Conservation (phyloP, 768 basidiomycete genomes). For the Leucogyrophana mollusca region DNA sequence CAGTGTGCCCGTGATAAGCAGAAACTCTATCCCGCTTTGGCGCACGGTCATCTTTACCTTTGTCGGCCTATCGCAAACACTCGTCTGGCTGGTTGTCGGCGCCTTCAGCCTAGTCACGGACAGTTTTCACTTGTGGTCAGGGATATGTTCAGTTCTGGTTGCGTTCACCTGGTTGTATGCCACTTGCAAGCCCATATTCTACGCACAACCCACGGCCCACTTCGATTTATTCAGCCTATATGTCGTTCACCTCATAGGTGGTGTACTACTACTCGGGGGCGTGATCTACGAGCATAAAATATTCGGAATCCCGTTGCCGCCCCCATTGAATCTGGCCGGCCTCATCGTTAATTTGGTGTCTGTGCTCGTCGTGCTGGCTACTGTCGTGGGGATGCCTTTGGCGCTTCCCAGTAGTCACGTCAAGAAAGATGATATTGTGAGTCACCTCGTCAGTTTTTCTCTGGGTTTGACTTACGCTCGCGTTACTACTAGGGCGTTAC, state of each 20-base stretch:
- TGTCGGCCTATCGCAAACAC: conserved; percentile 53
- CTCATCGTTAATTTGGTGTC: conserved; percentile 44
- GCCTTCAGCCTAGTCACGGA: conserved; percentile 49
- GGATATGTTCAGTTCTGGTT: conserved; percentile 43
- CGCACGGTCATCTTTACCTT: conserved; percentile 55
- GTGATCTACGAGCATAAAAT: conserved; percentile 50
- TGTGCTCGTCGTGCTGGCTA: conserved; percentile 39
- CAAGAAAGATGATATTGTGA: conserved; percentile 59
- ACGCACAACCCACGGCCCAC: conserved; percentile 56
- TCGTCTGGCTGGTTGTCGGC: conserved; percentile 61
- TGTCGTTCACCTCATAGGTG: conserved; percentile 43
- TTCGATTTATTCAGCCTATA: conserved; percentile 65
- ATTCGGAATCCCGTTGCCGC: conserved; percentile 41
- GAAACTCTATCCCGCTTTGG: conserved; percentile 51
- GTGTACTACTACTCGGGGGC: conserved; percentile 51
- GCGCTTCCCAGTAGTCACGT: conserved; percentile 55
- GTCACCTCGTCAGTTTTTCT: conserved; percentile 20
- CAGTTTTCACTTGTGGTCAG: conserved; percentile 31
- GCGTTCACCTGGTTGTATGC: conserved; percentile 69
- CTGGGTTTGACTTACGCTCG: conserved; percentile 1
- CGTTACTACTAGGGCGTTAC: conserved; percentile 43
- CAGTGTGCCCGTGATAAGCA: no score
- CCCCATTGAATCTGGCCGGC: conserved; percentile 18
- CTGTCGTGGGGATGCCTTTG: conserved; percentile 65
- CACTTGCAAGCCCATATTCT: conserved; percentile 49